phyloP scores from a whole-genome alignment of 345 rosid species.

The Odontarrhena argentea region DNA sequence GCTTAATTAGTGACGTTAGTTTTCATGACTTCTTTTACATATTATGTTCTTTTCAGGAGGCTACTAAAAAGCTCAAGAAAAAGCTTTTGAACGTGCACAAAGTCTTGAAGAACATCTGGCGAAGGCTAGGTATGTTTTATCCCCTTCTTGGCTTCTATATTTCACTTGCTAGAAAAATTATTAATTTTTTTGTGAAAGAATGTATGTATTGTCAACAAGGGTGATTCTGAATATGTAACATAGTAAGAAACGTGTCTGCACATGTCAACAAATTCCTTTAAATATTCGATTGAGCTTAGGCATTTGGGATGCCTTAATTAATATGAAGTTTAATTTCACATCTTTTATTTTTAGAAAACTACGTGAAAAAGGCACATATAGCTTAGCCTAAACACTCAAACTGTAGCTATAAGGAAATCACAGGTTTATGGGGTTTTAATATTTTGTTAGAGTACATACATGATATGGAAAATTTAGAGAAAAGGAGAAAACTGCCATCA shows the following conservation, averaged over 20 bases:
- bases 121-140: conserved; percentile 59
- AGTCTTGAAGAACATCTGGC: conserved; percentile 78
- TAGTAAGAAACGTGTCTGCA: conserved; percentile 11
- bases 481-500: neutral
- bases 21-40: conserved; percentile 21
- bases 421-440: neutral
- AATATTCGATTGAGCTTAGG: neutral
- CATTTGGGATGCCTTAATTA: conserved; percentile 13
- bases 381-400: too few relatives aligned
- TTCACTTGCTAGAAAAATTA: neutral
- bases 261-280: neutral
- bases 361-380: conserved; percentile 3
- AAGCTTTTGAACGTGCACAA: conserved; percentile 61
- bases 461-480: conserved; percentile 22
- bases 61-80: conserved; percentile 78
- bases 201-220: neutral
- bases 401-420: neutral
- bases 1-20: conserved; percentile 1
- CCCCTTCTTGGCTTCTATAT: neutral
- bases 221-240: neutral
- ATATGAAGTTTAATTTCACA: conserved; percentile 4
- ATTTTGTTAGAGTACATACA: neutral
- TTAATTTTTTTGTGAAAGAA: neutral
- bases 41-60: conserved; percentile 52
- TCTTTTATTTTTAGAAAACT: neutral